Conservation (phyloP, 768 basidiomycete species). For the Psilocybe cubensis region DNA sequence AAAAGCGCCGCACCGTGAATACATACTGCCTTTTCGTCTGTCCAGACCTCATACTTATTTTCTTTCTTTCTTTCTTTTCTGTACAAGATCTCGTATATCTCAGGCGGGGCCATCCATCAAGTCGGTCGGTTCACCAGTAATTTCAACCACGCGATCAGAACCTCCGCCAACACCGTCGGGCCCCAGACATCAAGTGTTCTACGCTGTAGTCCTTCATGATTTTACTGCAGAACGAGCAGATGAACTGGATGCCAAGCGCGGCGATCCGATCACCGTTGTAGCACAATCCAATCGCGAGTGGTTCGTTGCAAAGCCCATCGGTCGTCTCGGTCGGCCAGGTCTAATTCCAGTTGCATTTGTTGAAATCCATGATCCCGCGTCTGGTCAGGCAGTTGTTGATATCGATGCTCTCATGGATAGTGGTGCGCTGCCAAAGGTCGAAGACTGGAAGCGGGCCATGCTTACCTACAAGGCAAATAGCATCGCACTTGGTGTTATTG, state of each 20-base stretch:
- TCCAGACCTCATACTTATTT: conserved; percentile 15
- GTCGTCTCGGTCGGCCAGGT: conserved; percentile 91
- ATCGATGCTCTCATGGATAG: conserved; percentile 80
- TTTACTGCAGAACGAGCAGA: conserved; percentile 95
- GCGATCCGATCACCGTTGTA: conserved; percentile 94
- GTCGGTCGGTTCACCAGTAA: conserved; percentile 11
- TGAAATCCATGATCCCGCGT: conserved; percentile 91
- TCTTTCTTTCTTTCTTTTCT: background rate
- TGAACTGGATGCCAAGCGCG: conserved; percentile 93
- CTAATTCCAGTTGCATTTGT: conserved; percentile 98
- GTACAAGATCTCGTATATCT: conserved; percentile 48
- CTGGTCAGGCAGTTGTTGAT: conserved; percentile 78
- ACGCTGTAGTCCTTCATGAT: conserved; percentile 95
- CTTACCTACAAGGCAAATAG: conserved; percentile 95
- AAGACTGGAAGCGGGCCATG: conserved; percentile 98
- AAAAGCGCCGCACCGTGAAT: conserved; percentile 72
- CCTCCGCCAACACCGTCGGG: conserved; percentile 22
- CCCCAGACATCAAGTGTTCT: conserved; percentile 71
- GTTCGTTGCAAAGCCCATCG: conserved; percentile 99
- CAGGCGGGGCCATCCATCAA: conserved; percentile 33
- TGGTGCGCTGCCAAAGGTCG: conserved; percentile 92
- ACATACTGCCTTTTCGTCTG: conserved; percentile 3
- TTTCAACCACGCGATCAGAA: conserved; percentile 24
- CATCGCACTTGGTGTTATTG: conserved; percentile 92
- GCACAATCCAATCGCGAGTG: conserved; percentile 99